Base-by-base conservation (phyloP, 2,329 filamentous ascomycete genomes). In the Rhinocladiella similis region DNA sequence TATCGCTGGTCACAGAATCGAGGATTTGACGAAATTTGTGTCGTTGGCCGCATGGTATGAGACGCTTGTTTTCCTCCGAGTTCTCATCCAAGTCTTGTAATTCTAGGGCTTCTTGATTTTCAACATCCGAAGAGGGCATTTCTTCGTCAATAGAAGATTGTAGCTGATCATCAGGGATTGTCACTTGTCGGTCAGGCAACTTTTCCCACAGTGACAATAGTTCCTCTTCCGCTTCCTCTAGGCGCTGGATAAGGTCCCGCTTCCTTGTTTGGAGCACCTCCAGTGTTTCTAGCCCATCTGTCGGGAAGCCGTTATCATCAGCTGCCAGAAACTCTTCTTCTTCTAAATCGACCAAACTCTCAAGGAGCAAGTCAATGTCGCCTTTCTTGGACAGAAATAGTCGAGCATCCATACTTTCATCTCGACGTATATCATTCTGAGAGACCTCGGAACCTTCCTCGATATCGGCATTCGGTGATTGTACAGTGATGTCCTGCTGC, bases 341-440 rank as follows among this genome's bases (percentile, higher is more conserved):
- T 9, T 47, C 53, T 14, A 56, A 6, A 2, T 41, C 33, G 12
- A 50, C 39, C 12, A 56, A 41, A 18, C 9, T 47, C 1, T 56
- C 53, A 22, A 25, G 27, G n/a, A 56, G 20, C 19, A 56, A 14
- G 19, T 56, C 53, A 29, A 56, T 42, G 36, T 56, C 53, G 20
- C 41, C 53, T 19, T 51, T 51, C 16, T 50, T 56, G 6, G 53
- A 56, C 16, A 56, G 53, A 35, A 46, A 56, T 3, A 22, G 47
- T 18, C 22, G 53, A 14, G 41, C 53, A 16, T 56, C 53, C 3
- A 48, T 18, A 33, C 36, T 56, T 19, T 42, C n/a, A 35, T 56
- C 48, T 14, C 35, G 47, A 25, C 53, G 42, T 20, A 50, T 51
- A 20, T 51, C 47, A 35, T 56, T 47, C n/a, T 25, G 10, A 14